Conservation (phyloP, 768 basidiomycete genomes). For the Tylopilus cervinicoccineus region DNA sequence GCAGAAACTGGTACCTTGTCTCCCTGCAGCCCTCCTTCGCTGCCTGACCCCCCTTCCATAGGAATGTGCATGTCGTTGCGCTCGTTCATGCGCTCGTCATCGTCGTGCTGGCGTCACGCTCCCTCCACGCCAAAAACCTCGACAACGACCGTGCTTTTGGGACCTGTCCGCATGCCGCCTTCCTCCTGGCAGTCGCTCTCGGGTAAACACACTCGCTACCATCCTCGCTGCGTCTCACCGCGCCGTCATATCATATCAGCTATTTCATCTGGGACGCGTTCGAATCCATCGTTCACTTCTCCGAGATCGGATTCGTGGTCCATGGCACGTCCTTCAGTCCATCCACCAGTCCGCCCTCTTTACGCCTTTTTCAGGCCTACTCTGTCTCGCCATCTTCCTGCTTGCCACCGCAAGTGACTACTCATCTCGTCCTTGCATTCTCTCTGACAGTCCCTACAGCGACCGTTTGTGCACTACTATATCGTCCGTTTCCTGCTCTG, state of each 20-base stretch:
- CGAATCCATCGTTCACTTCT: constrained; percentile 65
- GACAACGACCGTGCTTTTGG: constrained; percentile 69
- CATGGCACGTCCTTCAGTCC: constrained; percentile 49
- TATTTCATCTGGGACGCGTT: constrained; percentile 85
- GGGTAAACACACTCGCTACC: constrained; percentile 44
- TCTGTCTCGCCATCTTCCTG: constrained; percentile 61
- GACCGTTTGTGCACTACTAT: constrained; percentile 77
- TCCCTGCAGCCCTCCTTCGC: background rate
- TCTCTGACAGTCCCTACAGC: constrained; percentile 34
- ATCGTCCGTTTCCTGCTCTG: constrained; percentile 75
- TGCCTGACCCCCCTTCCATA: constrained; percentile 23
- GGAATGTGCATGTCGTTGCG: constrained; percentile 70
- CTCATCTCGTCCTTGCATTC: background rate
- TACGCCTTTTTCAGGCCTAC: constrained; percentile 39
- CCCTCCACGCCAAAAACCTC: constrained; percentile 45
- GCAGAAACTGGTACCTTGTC: constrained; percentile 54
- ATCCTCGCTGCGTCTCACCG: background rate
- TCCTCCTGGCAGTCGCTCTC: constrained; percentile 62
- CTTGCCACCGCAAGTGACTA: constrained; percentile 61
- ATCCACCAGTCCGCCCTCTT: background rate
- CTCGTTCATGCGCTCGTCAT: constrained; percentile 68
- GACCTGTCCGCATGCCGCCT: constrained; percentile 57
- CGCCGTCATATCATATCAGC: constrained; percentile 29
- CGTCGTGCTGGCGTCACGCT: constrained; percentile 57
- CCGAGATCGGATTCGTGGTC: constrained; percentile 68